These are phyloP conservation scores for Tuber borchii DNA, from an alignment of 495 filamentous ascomycete genomes.

Conservation along the genomic window DNA sequence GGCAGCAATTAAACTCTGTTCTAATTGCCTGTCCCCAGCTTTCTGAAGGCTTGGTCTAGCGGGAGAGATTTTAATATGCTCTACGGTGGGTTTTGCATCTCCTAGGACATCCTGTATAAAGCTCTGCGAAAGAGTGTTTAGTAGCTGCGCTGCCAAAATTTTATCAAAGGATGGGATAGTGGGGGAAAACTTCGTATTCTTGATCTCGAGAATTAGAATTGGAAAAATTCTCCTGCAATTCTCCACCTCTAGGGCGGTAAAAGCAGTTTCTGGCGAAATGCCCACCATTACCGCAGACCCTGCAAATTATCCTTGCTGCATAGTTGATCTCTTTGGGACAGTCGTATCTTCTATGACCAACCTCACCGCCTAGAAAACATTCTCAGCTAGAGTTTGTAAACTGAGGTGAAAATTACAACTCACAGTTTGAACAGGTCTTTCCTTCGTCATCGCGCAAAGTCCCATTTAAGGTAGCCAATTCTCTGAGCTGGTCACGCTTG, in stretches of 20 bases:
- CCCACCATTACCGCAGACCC: slow-evolving; percentile 90
- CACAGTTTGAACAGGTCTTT: slow-evolving; percentile 98
- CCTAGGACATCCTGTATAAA: neutral
- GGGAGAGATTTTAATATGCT: neutral
- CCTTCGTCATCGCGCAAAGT: slow-evolving; percentile 82
- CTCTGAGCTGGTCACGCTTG: slow-evolving; percentile 73
- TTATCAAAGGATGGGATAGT: neutral
- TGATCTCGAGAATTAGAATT: neutral
- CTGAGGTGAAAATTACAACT: slow-evolving; percentile 35
- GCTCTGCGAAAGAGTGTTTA: neutral
- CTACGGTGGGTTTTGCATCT: neutral
- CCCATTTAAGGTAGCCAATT: slow-evolving; percentile 73
- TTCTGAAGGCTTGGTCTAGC: neutral
- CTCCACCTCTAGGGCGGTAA: slow-evolving; percentile 78
- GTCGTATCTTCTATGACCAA: slow-evolving; percentile 97
- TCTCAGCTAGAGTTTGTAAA: slow-evolving; percentile 21
- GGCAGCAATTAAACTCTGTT: neutral
- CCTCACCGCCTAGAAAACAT: slow-evolving; percentile 64
- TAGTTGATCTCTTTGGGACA: slow-evolving; percentile 97
- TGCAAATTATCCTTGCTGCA: slow-evolving; percentile 98
- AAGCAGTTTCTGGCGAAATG: slow-evolving; percentile 93
- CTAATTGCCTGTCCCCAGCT: neutral
- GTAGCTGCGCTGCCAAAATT: neutral
- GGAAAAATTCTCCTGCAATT: slow-evolving; percentile 67
- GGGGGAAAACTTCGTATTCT: neutral